Percentiles rank a stretch among this genome's conserved stretches.
phyloP scores from a whole-genome alignment of 2,329 filamentous ascomycete species.

The Penicillium sp. region DNA sequence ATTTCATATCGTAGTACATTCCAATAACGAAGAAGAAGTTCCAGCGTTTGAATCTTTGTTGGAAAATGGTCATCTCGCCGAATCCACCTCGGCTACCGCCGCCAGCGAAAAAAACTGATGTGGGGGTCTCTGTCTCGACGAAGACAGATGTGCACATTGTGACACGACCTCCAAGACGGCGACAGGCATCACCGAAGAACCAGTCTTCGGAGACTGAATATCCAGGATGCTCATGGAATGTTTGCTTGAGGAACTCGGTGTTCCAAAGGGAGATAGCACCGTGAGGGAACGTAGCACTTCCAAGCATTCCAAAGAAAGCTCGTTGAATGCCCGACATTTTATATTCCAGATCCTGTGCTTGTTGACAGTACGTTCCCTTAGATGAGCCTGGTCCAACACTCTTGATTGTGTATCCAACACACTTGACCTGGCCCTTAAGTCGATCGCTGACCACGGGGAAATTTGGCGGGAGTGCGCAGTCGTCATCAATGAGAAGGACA shows the following conservation, averaged over 20 bases:
- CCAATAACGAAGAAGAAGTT: conserved; percentile 56
- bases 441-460: conserved; percentile 51
- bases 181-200: conserved; percentile 54
- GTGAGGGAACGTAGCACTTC: conserved; percentile 53
- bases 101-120: conserved; percentile 44
- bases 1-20: conserved; percentile 50
- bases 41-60: conserved; percentile 53
- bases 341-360: conserved; percentile 56
- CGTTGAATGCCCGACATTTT: conserved; percentile 52
- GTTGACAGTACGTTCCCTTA: conserved; percentile 43
- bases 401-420: conserved; percentile 54
- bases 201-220: conserved; percentile 55
- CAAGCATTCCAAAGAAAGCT: conserved; percentile 46
- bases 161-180: conserved; percentile 48
- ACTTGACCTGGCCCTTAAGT: conserved; percentile 43
- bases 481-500: conserved; percentile 53
- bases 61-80: conserved; percentile 56
- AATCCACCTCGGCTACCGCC: conserved; percentile 49
- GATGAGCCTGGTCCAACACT: conserved; percentile 39
- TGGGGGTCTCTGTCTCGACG: conserved; percentile 53
- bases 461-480: conserved; percentile 50
- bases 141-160: conserved; percentile 53
- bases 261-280: conserved; percentile 55
- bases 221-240: conserved; percentile 52
- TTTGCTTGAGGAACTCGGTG: conserved; percentile 46